A percentile compares a stretch with the other conserved stretches of the same genome.
These are phyloP conservation scores for Adansonia grandidieri DNA, from an alignment of 441 rosid genomes.

Conservation along the genomic window DNA sequence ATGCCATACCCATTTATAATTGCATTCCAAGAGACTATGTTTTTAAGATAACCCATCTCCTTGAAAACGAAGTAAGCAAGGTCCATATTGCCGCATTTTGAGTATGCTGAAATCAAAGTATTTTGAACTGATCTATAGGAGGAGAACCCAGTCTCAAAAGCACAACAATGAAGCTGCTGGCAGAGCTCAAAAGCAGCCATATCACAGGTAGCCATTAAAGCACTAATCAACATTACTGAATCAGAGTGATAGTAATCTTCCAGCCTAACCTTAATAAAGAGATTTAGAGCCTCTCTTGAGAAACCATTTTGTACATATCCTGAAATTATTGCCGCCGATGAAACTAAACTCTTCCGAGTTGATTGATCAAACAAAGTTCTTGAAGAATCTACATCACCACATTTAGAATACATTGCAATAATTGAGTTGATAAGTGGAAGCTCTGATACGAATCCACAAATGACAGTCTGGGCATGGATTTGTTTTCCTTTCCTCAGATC, in stretches of 20 bases:
- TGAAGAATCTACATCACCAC: conserved; percentile 44
- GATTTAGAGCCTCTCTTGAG: conserved; percentile 44
- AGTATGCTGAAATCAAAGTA: conserved; percentile 52
- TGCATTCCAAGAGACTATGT: conserved; percentile 54
- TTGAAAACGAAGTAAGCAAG: conserved; percentile 35
- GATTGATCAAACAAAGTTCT: conserved; percentile 39
- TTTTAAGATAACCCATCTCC: conserved; percentile 42
- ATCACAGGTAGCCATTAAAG: conserved; percentile 39
- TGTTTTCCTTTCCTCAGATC: conserved; percentile 47
- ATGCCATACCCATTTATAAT: conserved; percentile 44
- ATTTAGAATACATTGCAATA: conserved; percentile 50
- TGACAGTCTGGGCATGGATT: conserved; percentile 44
- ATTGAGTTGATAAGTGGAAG: conserved; percentile 43
- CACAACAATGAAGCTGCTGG: conserved; percentile 47
- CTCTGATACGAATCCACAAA: conserved; percentile 35
- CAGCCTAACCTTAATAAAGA: conserved; percentile 33
- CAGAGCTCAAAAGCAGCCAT: conserved; percentile 41
- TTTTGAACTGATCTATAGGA: conserved; percentile 40
- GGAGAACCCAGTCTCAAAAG: conserved; percentile 34
- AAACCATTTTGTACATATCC: conserved; percentile 41
- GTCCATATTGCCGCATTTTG: conserved; percentile 46
- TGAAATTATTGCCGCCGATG: conserved; percentile 54
- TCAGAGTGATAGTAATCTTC: conserved; percentile 36
- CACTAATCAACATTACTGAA: conserved; percentile 38
- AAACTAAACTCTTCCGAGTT: conserved; percentile 41